Base-by-base conservation (phyloP, 2,329 filamentous ascomycete species). In the Aspergillus sp. region DNA sequence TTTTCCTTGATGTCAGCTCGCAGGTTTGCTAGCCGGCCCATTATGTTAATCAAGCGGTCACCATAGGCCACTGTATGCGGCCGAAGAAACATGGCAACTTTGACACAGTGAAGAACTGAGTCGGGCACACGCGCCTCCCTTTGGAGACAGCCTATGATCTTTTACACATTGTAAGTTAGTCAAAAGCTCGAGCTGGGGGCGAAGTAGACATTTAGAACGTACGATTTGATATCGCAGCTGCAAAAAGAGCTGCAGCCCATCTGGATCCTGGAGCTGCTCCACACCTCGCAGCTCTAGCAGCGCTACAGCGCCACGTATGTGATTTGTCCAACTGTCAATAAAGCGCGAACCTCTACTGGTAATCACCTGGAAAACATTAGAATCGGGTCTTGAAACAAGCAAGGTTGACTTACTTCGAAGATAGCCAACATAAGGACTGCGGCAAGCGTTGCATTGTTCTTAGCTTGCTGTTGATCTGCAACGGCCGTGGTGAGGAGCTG, bases 261-360 rank as follows among this genome's bases (percentile, higher is more conserved):
- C 77, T 21, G 78, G 72, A 51, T 67, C 71, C 58, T 76, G 71
- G 32, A 79, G 65, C 53, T 77, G 75, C n/a, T 75, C 65, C 3
- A 65, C 57, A 8, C 76, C 77, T n/a, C 77, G 70, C 42, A 78
- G 54, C 59, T 81, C 80, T 17, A 88, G 74, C n/a, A 89, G 72
- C 10, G 86, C 84, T 48, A 84, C 79, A 2, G 85, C 86, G 1
- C 86, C 86, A 66, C 83, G 78, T 49, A 88, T 81, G 69, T 89
- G 86, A 5, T 82, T 82, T 55, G 81, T 82, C 63, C 85, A 86
- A 19, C 80, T 80, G 15, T 80, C 75, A 19, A 83, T 78, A 23
- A 81, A 78, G 56, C 80, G 70, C 38, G 78, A 76, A 3, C 78
- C 78, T 38, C 82, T 71, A 60, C 73, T 73, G 7, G 74, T 76